Base-by-base conservation (phyloP, 2,329 filamentous ascomycete genomes). In the Nemania bipapillata region DNA sequence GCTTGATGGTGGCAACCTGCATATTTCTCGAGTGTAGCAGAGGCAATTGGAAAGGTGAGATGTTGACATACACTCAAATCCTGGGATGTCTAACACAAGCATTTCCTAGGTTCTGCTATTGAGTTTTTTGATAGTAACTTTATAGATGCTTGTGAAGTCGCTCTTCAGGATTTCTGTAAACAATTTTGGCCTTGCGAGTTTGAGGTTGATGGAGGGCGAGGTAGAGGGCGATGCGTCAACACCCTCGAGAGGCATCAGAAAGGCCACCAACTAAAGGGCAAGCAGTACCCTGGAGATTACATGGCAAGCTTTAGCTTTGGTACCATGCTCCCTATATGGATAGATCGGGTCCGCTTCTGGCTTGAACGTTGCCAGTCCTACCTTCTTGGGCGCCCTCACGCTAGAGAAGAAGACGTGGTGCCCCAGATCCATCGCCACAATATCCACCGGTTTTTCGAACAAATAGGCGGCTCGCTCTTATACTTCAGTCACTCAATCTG, bases 1-100 rank as follows among this genome's bases (percentile, higher is more conserved):
- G 82, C 49, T 79, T 77, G 7, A 81, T 86, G 81, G 79, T 86
- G 20, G 83, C 84, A 8, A 86, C 84, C 0, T 85, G 85, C 66
- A 82, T 87, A 15, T 78, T 86, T 74, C 75, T 86, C 1, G 83
- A 86, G 57, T 81, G 78, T 66, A 80, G 78, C 6, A 32, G 56
- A 26, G 28, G 49, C 8, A 59, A 59, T 15, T 32, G 32, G 8
- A 59, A 50, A 49, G 56, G 56, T 26, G 26, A 40, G 37, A 17
- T 15, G 37, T 17, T 4, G 15, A 15, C 4, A 40, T 4, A 40
- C 17, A 11, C 37, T 40, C 37, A 17, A 15, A 17, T 40, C 15
- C 12, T 4, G 11, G 1, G 4, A 40, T 40, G 12, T 15, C 12
- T 40, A 40, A 40, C 37, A 15, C 17, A 12, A 40, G 17, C 2